These are phyloP conservation scores for Flaveria floridana DNA, from an alignment of 140 eudicot species.

Conservation along the genomic window DNA sequence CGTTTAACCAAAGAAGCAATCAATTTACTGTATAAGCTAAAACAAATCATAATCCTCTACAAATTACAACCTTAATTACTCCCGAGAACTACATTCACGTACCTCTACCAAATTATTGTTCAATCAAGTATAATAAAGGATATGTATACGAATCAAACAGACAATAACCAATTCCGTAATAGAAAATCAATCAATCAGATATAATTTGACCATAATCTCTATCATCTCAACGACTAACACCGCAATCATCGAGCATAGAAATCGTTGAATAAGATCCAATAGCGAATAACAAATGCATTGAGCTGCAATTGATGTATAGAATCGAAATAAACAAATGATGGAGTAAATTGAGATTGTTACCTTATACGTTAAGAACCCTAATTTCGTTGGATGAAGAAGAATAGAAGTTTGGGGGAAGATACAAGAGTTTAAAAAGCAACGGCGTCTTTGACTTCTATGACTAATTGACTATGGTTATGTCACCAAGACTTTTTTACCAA, in stretches of 20 bases:
- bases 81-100: neutral
- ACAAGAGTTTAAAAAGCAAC: slow-evolving; percentile 25
- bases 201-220: neutral
- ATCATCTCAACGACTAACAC: slow-evolving; percentile 17
- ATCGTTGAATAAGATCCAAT: slow-evolving; percentile 19
- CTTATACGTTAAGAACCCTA: slow-evolving; percentile 36
- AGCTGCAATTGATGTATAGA: slow-evolving; percentile 22
- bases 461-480: slow-evolving; percentile 1
- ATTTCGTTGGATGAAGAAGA: slow-evolving; percentile 16
- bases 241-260: slow-evolving; percentile 17
- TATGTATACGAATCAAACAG: slow-evolving; percentile 2
- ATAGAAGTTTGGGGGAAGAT: slow-evolving; percentile 28
- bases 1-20: slow-evolving; percentile 8
- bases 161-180: slow-evolving; percentile 18
- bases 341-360: slow-evolving; percentile 29
- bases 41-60: slow-evolving; percentile 18
- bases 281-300: slow-evolving; percentile 17
- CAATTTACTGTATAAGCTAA: slow-evolving; percentile 10
- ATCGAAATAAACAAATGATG: neutral
- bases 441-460: slow-evolving; percentile 21
- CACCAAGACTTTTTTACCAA: slow-evolving; percentile 11
- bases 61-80: slow-evolving; percentile 20
- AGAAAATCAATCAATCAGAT: neutral
- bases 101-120: slow-evolving; percentile 2
- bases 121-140: slow-evolving; percentile 22